Conservation (phyloP, 306 rosid genomes). For the Datisca glomerata region DNA sequence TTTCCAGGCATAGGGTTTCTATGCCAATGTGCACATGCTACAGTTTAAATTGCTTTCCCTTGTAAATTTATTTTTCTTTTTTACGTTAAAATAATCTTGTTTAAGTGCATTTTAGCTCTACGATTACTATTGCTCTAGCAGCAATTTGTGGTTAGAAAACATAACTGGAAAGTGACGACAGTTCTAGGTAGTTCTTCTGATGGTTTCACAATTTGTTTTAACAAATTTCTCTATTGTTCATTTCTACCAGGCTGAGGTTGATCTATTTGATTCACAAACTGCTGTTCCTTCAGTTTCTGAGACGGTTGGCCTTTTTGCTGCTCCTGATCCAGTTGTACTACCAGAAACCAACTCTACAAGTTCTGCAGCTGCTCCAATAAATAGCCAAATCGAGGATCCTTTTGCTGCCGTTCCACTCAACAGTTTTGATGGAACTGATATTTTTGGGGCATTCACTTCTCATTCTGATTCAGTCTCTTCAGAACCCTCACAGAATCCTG, state of each 20-base stretch:
- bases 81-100: too few species aligned
- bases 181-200: neutral
- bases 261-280: constrained; percentile 70
- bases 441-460: constrained; percentile 65
- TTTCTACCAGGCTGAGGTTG: constrained; percentile 49
- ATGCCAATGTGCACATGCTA: too few species aligned
- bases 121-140: too few species aligned
- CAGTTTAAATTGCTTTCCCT: too few species aligned
- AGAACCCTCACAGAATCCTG: constrained; percentile 40
- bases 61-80: too few species aligned
- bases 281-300: constrained; percentile 42
- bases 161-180: neutral
- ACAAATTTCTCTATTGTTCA: neutral
- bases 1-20: too few species aligned
- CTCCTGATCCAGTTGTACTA: constrained; percentile 48
- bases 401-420: constrained; percentile 81
- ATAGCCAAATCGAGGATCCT: constrained; percentile 51
- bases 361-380: constrained; percentile 20
- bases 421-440: constrained; percentile 71
- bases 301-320: constrained; percentile 61
- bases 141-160: too few species aligned
- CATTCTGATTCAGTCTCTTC: constrained; percentile 43
- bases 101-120: too few species aligned
- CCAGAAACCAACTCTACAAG: constrained; percentile 42
- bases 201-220: neutral